A percentile compares a stretch with the other conserved stretches of the same genome.
Conservation (phyloP, 176 grass and related monocot genomes). For the Avena atlantica region DNA sequence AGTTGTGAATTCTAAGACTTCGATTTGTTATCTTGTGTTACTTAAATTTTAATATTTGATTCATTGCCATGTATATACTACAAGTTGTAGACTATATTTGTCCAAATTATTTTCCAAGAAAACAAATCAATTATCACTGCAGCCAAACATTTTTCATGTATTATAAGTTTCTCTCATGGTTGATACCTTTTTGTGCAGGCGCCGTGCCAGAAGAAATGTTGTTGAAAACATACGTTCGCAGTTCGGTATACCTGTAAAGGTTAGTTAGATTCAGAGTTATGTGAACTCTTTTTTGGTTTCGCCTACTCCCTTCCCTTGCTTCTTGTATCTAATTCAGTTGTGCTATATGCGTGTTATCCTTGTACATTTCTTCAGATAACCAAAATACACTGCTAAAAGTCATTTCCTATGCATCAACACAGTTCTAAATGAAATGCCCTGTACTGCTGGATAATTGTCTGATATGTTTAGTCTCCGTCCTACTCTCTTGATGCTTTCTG, state of each 20-base stretch:
- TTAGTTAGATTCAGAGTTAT: conserved; percentile 39
- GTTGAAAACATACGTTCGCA: conserved; percentile 67
- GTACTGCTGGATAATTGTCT: not conserved
- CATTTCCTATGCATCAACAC: not conserved
- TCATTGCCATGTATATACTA: conserved; percentile 2
- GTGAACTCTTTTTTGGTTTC: not conserved
- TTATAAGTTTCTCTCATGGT: conserved; percentile 23
- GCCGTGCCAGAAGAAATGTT: conserved; percentile 61
- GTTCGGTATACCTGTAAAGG: conserved; percentile 69
- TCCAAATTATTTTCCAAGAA: conserved; percentile 13
- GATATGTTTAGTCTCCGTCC: not conserved
- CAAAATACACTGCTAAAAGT: not conserved
- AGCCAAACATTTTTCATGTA: conserved; percentile 6
- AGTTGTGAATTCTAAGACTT: not conserved
- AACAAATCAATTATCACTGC: not conserved
- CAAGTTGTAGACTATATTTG: not conserved
- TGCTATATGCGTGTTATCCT: not conserved
- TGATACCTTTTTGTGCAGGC: conserved; percentile 53
- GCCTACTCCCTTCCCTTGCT: not conserved
- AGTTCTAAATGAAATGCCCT: not conserved
- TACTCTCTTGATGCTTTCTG: not conserved
- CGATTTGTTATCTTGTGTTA: conserved; percentile 1
- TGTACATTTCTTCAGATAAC: not conserved
- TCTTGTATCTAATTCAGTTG: conserved; percentile 4
- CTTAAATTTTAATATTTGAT: conserved; percentile 3